phyloP scores from a whole-genome alignment of 306 rosid genomes.

The Rubus parviflorus region DNA sequence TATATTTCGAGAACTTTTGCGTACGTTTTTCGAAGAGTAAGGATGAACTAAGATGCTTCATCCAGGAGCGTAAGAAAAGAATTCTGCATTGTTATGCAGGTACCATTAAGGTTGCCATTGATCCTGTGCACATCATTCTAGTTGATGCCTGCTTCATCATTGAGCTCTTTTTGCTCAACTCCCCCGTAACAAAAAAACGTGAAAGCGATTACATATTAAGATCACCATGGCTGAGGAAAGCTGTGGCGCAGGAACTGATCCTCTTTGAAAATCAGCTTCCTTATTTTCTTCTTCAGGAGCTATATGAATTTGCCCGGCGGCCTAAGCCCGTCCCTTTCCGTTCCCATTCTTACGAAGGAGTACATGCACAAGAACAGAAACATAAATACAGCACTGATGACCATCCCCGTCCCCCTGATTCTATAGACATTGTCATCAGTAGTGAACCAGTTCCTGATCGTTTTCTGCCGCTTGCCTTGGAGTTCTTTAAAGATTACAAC shows the following conservation, averaged over 20 bases:
- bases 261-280: slow-evolving; percentile 66
- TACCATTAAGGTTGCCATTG: background rate
- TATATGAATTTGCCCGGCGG: slow-evolving; percentile 15
- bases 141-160: slow-evolving; percentile 36
- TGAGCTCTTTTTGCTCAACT: slow-evolving; percentile 40
- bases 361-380: slow-evolving; percentile 1
- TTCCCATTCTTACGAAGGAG: background rate
- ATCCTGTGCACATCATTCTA: background rate
- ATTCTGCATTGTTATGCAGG: slow-evolving; percentile 7
- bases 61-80: background rate
- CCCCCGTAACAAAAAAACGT: background rate
- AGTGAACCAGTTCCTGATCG: background rate
- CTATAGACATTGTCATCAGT: background rate
- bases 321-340: background rate
- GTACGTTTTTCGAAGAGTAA: slow-evolving; percentile 2
- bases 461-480: background rate
- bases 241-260: slow-evolving; percentile 39
- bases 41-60: background rate
- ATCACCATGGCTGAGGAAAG: slow-evolving; percentile 39
- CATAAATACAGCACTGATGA: background rate
- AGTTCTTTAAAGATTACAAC: slow-evolving; percentile 12
- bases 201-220: slow-evolving; percentile 33
- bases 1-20: slow-evolving; percentile 26
- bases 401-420: background rate
- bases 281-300: slow-evolving; percentile 19